Evolutionary conservation across 352 stramenopile genomes (phyloP), one percentile per base, ranked within the genome.

Genomic region (Globisporangium paddicum): DNA sequence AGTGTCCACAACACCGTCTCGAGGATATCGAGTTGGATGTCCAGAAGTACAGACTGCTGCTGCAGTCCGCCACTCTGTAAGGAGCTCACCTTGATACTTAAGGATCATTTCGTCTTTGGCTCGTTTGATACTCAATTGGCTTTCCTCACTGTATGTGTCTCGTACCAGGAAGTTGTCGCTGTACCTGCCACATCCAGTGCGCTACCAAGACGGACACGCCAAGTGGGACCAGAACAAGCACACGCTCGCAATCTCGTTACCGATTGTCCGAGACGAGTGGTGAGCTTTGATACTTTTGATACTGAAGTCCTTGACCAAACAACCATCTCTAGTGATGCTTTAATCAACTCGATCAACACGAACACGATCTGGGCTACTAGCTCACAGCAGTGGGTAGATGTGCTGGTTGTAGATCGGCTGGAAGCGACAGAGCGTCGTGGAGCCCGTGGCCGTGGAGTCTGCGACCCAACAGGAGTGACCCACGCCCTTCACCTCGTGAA

Each of bases 21-120:
- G 77, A 90, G 23, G 80, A 95, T 52, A 78, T 95, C 26, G 86
- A 93, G 40, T 65, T 94, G 5, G 83, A 95, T 38, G 82, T 95
- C 11, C 90, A 85, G 64, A 71, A 69, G 28, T 80, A 94, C 26
- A 93, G 90, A 55, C 62, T 95, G 32, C 58, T 92, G 28, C 55
- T 93, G 2, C 62, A 89, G 45, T 90, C 84, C 1, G 67, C 75
- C 2, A 75, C 67, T 5, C 54, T 93, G 71, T 91, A 68, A 46
- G 68, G 75, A n/a, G n/a, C 16, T 25, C 34, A 14, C 34, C n/a
- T 38, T 38, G 34, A 38, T 11, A 38, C 34, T 38, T 5, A 7
- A 38, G 34, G 10, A 38, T 38, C 34, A 11, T 2, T 38, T 38
- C 34, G 34, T 38, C 34, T 38, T 11, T 38, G 3, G n/a, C n/a